A percentile compares a stretch with the other conserved stretches of the same genome.
Conservation (phyloP, 192 early-diverging fungal species). For the Polychytrium aggregatum region DNA sequence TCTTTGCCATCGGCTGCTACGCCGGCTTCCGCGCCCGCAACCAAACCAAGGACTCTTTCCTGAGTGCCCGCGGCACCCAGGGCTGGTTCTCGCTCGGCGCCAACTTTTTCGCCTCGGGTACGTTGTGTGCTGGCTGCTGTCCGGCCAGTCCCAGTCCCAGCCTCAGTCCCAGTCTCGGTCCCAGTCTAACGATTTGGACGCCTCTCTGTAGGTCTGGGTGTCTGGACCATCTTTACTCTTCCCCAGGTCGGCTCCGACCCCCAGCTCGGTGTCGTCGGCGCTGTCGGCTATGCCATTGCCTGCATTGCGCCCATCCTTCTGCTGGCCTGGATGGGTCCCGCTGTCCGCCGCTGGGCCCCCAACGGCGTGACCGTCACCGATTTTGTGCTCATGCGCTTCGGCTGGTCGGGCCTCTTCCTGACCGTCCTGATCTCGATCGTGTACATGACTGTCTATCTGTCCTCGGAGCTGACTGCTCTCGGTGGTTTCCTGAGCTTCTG, state of each 20-base stretch:
- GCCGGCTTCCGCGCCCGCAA: slow-evolving; percentile 36
- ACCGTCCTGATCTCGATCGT: slow-evolving; percentile 49
- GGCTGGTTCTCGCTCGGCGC: slow-evolving; percentile 28
- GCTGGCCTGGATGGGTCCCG: slow-evolving; percentile 45
- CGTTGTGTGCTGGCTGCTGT: neutral
- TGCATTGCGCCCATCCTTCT: slow-evolving; percentile 47
- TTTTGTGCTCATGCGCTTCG: slow-evolving; percentile 52
- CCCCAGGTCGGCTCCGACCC: slow-evolving; percentile 53
- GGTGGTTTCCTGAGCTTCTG: slow-evolving; percentile 41
- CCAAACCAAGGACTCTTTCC: slow-evolving; percentile 34
- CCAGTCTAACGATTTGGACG: no score
- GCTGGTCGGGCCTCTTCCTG: slow-evolving; percentile 42
- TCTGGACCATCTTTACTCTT: slow-evolving; percentile 53
- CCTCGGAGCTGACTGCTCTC: slow-evolving; percentile 57
- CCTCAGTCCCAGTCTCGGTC: slow-evolving; percentile 19
- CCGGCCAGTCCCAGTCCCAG: neutral
- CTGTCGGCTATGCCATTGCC: slow-evolving; percentile 53
- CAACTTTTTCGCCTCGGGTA: slow-evolving; percentile 7
- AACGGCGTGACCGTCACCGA: slow-evolving; percentile 53
- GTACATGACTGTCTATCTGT: slow-evolving; percentile 48
- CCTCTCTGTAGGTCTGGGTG: slow-evolving; percentile 41
- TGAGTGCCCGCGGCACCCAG: slow-evolving; percentile 43
- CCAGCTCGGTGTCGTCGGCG: slow-evolving; percentile 54
- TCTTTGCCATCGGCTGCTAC: slow-evolving; percentile 38
- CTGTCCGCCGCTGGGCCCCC: slow-evolving; percentile 47